phyloP scores from a whole-genome alignment of 306 rosid species.

The Boehmeria nivea region DNA sequence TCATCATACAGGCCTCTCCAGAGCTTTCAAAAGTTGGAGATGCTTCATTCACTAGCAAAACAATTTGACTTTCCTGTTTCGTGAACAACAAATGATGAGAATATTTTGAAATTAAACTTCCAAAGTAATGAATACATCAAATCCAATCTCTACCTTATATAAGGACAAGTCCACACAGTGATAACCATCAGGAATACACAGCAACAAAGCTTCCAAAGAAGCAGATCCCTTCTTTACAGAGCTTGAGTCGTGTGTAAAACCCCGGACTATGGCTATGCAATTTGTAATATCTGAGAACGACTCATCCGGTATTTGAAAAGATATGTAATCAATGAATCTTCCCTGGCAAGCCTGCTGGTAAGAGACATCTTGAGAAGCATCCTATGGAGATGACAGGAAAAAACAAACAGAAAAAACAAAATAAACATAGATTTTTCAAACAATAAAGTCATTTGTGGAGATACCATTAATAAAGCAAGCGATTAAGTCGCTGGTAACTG shows the following conservation, averaged over 20 bases:
- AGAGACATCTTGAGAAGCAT: conserved; percentile 37
- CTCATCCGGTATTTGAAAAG: conserved; percentile 73
- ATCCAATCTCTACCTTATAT: conserved; percentile 57
- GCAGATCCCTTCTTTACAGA: conserved; percentile 40
- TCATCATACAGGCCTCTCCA: conserved; percentile 68
- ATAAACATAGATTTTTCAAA: background rate
- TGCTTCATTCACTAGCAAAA: conserved; percentile 66
- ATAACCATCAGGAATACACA: conserved; percentile 70
- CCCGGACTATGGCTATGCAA: conserved; percentile 73
- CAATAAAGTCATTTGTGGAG: background rate
- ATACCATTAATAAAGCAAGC: background rate
- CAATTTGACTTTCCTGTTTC: conserved; percentile 71
- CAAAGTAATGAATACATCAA: conserved; percentile 12
- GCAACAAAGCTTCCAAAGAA: conserved; percentile 66
- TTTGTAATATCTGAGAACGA: conserved; percentile 58
- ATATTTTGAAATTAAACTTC: conserved; percentile 7
- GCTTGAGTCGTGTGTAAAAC: conserved; percentile 52
- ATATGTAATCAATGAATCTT: conserved; percentile 57
- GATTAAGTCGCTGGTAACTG: too few species aligned
- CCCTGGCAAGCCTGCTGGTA: conserved; percentile 33
- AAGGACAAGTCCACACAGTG: conserved; percentile 79
- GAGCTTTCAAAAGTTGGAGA: too few species aligned
- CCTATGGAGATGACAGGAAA: conserved; percentile 34
- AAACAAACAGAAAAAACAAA: background rate
- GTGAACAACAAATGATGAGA: conserved; percentile 18